A percentile compares a stretch with the other conserved stretches of the same genome.
Evolutionary conservation across 495 filamentous ascomycete species (phyloP).

Genomic region (Neurospora sp.): DNA sequence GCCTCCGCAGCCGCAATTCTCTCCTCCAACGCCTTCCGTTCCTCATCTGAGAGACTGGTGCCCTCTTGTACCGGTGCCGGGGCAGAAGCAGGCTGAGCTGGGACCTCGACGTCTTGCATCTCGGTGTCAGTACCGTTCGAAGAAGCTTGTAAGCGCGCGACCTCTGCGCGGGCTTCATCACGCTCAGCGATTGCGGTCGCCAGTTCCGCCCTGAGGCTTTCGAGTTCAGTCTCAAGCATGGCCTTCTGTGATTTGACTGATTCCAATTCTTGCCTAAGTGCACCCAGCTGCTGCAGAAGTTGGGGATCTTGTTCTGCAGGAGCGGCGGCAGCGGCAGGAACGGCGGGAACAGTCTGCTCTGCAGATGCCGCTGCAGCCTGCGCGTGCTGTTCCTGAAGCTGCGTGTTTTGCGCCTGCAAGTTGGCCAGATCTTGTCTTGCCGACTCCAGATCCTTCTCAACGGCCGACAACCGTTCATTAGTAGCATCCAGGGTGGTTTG

Average conservation of each 20-base stretch:
- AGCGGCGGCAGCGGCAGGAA: slow-evolving; percentile 1
- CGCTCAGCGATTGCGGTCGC: slow-evolving; percentile 32
- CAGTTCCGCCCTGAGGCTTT: slow-evolving; percentile 33
- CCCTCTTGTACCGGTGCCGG: slow-evolving; percentile 3
- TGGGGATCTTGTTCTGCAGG: slow-evolving; percentile 26
- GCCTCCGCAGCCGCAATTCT: slow-evolving; percentile 34
- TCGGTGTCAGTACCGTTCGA: slow-evolving; percentile 22
- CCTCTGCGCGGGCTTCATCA: slow-evolving; percentile 38
- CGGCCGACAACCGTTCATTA: slow-evolving; percentile 22
- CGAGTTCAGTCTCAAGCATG: slow-evolving; percentile 34
- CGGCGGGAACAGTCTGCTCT: slow-evolving; percentile 3
- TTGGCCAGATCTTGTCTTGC: slow-evolving; percentile 26
- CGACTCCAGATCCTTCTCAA: slow-evolving; percentile 27
- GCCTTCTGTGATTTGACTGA: slow-evolving; percentile 30
- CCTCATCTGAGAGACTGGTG: slow-evolving; percentile 33
- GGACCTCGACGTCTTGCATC: slow-evolving; percentile 25
- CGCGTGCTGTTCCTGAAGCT: slow-evolving; percentile 19
- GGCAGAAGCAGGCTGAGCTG: slow-evolving; percentile 14
- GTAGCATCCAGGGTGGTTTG: slow-evolving; percentile 23
- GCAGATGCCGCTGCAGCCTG: slow-evolving; percentile 5
- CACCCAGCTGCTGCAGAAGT: slow-evolving; percentile 63
- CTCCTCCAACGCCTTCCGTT: slow-evolving; percentile 43
- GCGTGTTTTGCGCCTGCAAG: slow-evolving; percentile 26
- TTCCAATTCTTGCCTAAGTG: slow-evolving; percentile 28
- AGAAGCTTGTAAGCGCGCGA: slow-evolving; percentile 22